phyloP scores from a whole-genome alignment of 257 asterid species.

The Striga asiatica region DNA sequence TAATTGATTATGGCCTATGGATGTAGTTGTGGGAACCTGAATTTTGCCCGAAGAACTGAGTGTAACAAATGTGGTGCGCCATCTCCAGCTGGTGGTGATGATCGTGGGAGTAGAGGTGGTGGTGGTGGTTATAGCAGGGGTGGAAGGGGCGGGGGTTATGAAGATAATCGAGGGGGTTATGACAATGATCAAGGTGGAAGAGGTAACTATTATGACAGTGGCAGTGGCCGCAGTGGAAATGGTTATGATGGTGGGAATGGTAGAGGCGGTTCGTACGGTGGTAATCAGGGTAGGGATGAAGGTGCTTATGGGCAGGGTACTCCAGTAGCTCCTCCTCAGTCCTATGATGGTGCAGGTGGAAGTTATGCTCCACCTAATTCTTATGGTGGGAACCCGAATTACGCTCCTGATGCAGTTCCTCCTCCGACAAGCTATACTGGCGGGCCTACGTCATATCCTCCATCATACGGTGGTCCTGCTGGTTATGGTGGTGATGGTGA shows the following conservation, averaged over 20 bases:
- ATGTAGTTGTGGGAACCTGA: constrained; percentile 96
- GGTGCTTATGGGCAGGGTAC: constrained; percentile 64
- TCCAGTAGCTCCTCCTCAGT: constrained; percentile 56
- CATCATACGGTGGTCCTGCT: constrained; percentile 81
- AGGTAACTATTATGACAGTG: constrained; percentile 38
- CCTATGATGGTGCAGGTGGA: constrained; percentile 60
- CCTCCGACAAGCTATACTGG: constrained; percentile 88
- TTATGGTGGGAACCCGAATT: constrained; percentile 55
- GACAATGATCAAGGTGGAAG: constrained; percentile 48
- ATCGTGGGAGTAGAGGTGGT: constrained; percentile 67
- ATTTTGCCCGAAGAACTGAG: constrained; percentile 95
- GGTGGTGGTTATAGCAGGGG: constrained; percentile 37
- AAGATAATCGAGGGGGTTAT: constrained; percentile 44
- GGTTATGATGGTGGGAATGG: constrained; percentile 36
- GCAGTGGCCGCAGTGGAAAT: constrained; percentile 51
- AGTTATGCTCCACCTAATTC: constrained; percentile 47
- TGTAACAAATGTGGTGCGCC: constrained; percentile 96
- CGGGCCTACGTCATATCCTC: constrained; percentile 81
- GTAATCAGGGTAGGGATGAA: constrained; percentile 58
- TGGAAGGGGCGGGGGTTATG: constrained; percentile 52
- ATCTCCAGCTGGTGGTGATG: constrained; percentile 76
- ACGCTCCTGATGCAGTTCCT: constrained; percentile 67
- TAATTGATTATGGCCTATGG: constrained; percentile 33
- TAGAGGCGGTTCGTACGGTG: constrained; percentile 52
- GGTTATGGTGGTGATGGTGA: constrained; percentile 57